Evolutionary conservation across 1,284 basidiomycete genomes (phyloP), one percentile per base, ranked within the genome.

Genomic region (Rhodotorula sp.): DNA sequence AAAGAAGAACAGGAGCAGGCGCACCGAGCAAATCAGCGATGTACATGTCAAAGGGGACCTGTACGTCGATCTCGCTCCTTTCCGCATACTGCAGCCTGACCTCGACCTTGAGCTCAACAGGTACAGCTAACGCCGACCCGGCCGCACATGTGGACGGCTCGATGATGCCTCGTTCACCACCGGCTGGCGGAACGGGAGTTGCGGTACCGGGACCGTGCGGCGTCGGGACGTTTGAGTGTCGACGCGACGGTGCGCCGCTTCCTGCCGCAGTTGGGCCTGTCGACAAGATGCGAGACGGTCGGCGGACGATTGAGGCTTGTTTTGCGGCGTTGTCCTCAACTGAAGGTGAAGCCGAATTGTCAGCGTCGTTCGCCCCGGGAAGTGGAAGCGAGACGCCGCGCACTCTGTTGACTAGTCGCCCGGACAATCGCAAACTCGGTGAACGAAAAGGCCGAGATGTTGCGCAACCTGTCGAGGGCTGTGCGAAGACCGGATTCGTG

Each of bases 11-110:
- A 46, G 58, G 24, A 79, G 30, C n/a, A 6, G 79, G 74, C 71
- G 75, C 74, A 75, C 97, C 94, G 49, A 98, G 86, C 1, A 94
- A 91, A 80, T 99, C 94, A 66, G 93, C 91, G 85, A 98, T 89
- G 80, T 97, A 99, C 89, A 92, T 96, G n/a, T 92, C 93, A 22
- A 90, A 86, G 5, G 92, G 77, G 20, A 82, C 79, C 47, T 80
- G 76, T 20, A 82, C 60, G n/a, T 54, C 44, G 17, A 62, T 17
- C 78, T 80, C 39, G 79, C 29, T 54, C 29, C 34, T 46, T 39
- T 20, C 29, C 60, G 13, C n/a, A 11, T 22, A 24, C 29, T 9
- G 29, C 66, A 62, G 48, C 47, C n/a, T 67, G 24, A 62, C 53
- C 17, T 75, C 68, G 24, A 73, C 68, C 52, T 70, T 39, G 36